Percentiles rank a stretch among this genome's conserved stretches.
Evolutionary conservation across 1,139 yeast species (phyloP).

Genomic region (Candida tetrigidarum): DNA sequence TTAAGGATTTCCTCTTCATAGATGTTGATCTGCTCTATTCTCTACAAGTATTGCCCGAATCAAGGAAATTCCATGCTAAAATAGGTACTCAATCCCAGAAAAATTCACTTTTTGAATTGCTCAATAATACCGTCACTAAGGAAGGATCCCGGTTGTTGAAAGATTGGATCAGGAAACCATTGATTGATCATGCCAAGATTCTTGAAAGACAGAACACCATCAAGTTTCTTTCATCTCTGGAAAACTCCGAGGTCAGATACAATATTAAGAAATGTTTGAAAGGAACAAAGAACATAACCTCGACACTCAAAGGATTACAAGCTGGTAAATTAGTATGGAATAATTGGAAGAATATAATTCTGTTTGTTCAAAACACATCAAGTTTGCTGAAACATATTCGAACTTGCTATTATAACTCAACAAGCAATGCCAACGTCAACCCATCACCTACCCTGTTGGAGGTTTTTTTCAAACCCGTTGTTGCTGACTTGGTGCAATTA

Average conservation of each 20-base stretch:
- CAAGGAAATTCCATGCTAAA: slow-evolving; percentile 3
- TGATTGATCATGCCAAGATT: slow-evolving; percentile 25
- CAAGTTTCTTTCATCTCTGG: slow-evolving; percentile 21
- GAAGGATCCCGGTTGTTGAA: slow-evolving; percentile 31
- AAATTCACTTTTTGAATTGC: slow-evolving; percentile 24
- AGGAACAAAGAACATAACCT: slow-evolving; percentile 27
- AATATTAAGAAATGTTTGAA: slow-evolving; percentile 20
- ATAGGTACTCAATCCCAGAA: slow-evolving; percentile 15
- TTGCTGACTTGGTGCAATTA: slow-evolving; percentile 15
- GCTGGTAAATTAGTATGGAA: slow-evolving; percentile 25
- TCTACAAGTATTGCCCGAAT: slow-evolving; percentile 28
- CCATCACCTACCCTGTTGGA: slow-evolving; percentile 8
- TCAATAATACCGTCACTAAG: slow-evolving; percentile 29
- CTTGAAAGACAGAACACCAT: slow-evolving; percentile 30
- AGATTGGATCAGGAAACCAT: slow-evolving; percentile 38
- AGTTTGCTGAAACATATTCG: slow-evolving; percentile 14
- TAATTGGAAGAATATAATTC: slow-evolving; percentile 29
- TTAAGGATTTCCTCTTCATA: slow-evolving; percentile 27
- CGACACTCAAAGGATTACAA: slow-evolving; percentile 23
- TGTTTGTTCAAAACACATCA: slow-evolving; percentile 20
- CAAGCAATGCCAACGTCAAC: too few species aligned
- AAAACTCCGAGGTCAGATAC: slow-evolving; percentile 19
- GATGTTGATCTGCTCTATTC: slow-evolving; percentile 39
- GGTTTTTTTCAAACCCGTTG: slow-evolving; percentile 5
- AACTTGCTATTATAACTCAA: slow-evolving; percentile 4